Conservation (phyloP, 768 basidiomycete genomes). For the Xerocomellus dryophilus region DNA sequence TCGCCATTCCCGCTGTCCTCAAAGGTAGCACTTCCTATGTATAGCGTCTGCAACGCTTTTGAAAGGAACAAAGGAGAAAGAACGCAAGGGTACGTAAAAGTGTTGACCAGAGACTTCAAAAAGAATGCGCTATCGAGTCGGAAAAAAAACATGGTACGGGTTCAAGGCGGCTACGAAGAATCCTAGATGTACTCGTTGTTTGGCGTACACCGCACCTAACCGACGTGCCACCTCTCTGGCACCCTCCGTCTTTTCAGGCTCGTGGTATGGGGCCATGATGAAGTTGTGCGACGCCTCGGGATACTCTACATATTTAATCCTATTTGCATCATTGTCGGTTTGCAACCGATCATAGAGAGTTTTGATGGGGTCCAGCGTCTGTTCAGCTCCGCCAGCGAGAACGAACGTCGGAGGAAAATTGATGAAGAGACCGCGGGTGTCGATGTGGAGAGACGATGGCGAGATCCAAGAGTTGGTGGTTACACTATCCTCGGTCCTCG, state of each 20-base stretch:
- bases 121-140: no score
- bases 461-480: conserved; percentile 9
- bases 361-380: conserved; percentile 26
- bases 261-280: conserved; percentile 14
- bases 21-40: background rate
- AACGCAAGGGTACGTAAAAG: no score
- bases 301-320: conserved; percentile 20
- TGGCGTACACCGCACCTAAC: background rate
- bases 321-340: conserved; percentile 22
- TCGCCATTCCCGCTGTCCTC: background rate
- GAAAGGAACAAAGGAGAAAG: no score
- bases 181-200: no score
- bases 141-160: no score
- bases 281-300: conserved; percentile 20
- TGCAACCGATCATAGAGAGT: conserved; percentile 24
- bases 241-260: conserved; percentile 31
- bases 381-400: conserved; percentile 28
- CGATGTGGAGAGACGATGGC: conserved; percentile 7
- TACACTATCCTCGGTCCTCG: conserved; percentile 1
- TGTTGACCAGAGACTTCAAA: no score
- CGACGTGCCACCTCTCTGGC: conserved; percentile 12
- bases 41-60: no score
- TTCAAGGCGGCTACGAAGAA: no score
- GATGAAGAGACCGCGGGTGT: conserved; percentile 15
- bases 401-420: conserved; percentile 31